These are phyloP conservation scores for Annulohypoxylon maeteangense DNA, from an alignment of 495 filamentous ascomycete genomes.

Conservation along the genomic window DNA sequence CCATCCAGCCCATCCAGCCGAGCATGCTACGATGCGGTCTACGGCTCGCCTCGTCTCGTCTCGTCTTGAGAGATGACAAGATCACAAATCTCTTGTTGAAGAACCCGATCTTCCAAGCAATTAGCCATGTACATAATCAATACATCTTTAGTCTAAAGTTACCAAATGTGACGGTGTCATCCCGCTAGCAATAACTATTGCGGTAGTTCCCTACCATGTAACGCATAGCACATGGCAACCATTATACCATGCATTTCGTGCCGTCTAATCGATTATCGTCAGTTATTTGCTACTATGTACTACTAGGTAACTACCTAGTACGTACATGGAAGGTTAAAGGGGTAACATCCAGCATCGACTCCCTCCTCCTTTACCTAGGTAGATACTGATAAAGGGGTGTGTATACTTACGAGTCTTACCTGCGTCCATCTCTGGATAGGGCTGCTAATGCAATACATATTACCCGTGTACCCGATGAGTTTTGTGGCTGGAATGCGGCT, in stretches of 20 bases:
- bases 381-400: not conserved
- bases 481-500: constrained; percentile 41
- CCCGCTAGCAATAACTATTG: constrained; percentile 40
- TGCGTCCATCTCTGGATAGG: constrained; percentile 27
- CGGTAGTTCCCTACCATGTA: constrained; percentile 44
- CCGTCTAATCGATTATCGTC: constrained; percentile 16
- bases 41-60: constrained; percentile 4
- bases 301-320: too few relatives aligned
- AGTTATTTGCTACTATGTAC: not conserved
- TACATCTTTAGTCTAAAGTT: constrained; percentile 36
- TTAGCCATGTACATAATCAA: constrained; percentile 32
- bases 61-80: constrained; percentile 6
- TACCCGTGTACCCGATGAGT: constrained; percentile 23
- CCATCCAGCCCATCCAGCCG: not conserved
- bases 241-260: constrained; percentile 33
- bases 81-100: constrained; percentile 2
- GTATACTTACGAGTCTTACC: constrained; percentile 11
- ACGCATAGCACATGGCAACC: constrained; percentile 44
- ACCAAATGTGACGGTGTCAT: constrained; percentile 45
- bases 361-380: not conserved
- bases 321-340: constrained; percentile 8
- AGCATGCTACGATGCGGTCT: constrained; percentile 4
- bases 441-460: constrained; percentile 35
- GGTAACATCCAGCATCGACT: constrained; percentile 27
- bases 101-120: constrained; percentile 7